Conservation (phyloP, 2,329 filamentous ascomycete genomes). For the Diaporthe vaccinii region DNA sequence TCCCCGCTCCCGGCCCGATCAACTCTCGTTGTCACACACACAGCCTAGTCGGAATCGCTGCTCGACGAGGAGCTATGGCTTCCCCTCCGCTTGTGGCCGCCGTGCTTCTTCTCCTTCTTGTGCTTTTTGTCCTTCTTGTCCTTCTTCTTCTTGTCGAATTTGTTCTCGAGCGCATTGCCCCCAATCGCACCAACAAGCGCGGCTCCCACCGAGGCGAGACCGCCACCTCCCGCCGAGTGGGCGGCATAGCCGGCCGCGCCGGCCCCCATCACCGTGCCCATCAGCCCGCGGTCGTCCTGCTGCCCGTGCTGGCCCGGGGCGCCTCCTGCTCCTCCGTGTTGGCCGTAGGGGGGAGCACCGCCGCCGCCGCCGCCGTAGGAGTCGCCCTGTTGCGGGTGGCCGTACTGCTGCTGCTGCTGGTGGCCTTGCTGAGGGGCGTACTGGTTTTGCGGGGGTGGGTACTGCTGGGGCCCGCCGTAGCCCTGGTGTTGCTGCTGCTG, state of each 20-base stretch:
- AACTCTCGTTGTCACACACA: neutral
- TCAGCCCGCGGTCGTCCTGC: constrained; percentile 67
- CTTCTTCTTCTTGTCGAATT: constrained; percentile 59
- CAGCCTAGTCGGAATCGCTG: constrained; percentile 31
- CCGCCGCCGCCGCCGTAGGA: neutral
- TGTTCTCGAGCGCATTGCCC: constrained; percentile 64
- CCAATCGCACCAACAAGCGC: constrained; percentile 67
- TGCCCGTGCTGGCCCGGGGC: constrained; percentile 43
- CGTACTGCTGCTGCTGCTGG: constrained; percentile 35
- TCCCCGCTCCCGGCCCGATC: no score
- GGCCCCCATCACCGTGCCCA: constrained; percentile 65
- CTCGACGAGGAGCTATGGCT: constrained; percentile 34
- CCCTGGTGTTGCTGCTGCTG: constrained; percentile 40
- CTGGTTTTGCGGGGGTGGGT: constrained; percentile 36
- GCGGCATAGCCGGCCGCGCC: constrained; percentile 68
- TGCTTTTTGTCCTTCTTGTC: constrained; percentile 40
- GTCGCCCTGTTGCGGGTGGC: neutral
- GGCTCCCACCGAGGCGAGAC: constrained; percentile 64
- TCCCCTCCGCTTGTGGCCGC: constrained; percentile 34
- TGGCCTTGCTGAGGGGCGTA: constrained; percentile 42
- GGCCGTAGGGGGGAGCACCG: neutral
- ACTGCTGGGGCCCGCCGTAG: constrained; percentile 42
- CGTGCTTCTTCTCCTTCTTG: constrained; percentile 29
- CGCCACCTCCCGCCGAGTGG: constrained; percentile 66
- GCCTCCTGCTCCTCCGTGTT: neutral